These are phyloP conservation scores for Trametes sanguinea DNA, from an alignment of 768 basidiomycete genomes.

Conservation along the genomic window DNA sequence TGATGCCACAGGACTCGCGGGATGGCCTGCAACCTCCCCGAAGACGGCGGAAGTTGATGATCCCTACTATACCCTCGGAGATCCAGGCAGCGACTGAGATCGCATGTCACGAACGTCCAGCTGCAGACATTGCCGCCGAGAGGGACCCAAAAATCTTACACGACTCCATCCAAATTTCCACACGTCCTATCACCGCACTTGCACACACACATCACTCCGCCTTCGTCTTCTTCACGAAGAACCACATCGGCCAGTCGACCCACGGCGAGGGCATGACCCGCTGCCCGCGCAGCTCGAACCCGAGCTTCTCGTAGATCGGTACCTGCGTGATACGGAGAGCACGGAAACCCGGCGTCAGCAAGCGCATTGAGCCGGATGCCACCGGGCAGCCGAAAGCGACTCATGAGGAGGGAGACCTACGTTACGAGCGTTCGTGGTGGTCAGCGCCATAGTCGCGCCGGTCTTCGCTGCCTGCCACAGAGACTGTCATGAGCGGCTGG, in stretches of 20 bases:
- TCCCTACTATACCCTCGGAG: no score
- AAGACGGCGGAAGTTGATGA: no score
- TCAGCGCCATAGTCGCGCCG: constrained; percentile 8
- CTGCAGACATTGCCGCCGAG: background rate
- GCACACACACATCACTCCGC: background rate
- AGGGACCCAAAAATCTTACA: no score
- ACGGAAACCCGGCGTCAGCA: background rate
- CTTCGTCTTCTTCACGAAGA: constrained; percentile 12
- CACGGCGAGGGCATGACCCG: constrained; percentile 22
- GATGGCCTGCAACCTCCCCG: no score
- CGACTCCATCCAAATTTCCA: no score
- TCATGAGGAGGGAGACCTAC: background rate
- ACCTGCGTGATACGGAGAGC: constrained; percentile 9
- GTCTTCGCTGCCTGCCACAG: constrained; percentile 13
- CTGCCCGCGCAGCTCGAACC: constrained; percentile 17
- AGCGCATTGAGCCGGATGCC: background rate
- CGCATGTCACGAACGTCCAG: no score
- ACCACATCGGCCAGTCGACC: constrained; percentile 24
- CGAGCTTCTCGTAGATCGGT: constrained; percentile 23
- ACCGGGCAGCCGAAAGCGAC: background rate
- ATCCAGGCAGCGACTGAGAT: no score
- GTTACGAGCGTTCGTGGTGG: constrained; percentile 17
- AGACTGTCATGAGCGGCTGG: no score
- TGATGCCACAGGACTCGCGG: no score
- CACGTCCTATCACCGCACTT: background rate